phyloP scores from a whole-genome alignment of 2,329 filamentous ascomycete genomes.

The Talaromyces sp. region DNA sequence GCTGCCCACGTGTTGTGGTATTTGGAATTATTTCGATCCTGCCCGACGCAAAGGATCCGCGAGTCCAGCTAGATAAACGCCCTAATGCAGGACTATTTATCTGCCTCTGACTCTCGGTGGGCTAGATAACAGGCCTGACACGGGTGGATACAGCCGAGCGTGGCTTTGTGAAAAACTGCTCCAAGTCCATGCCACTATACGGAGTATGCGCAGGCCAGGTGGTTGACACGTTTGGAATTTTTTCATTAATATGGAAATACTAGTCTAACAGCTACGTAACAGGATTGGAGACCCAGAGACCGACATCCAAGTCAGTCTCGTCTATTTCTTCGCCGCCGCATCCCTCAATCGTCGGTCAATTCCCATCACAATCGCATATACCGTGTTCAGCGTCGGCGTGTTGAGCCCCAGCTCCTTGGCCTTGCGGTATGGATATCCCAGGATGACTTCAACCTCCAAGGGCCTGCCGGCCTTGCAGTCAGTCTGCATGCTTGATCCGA shows the following conservation, averaged over 20 bases:
- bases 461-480: constrained; percentile 37
- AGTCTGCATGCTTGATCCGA: constrained; percentile 43
- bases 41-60: no score
- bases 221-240: no score
- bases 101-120: not conserved
- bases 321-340: not conserved
- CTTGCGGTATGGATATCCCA: constrained; percentile 22
- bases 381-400: constrained; percentile 11
- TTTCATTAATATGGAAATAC: not conserved
- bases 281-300: not conserved
- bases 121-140: not conserved
- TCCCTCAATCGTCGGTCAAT: constrained; percentile 9
- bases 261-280: not conserved
- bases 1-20: not conserved
- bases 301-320: not conserved
- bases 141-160: not conserved
- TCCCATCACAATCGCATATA: constrained; percentile 11
- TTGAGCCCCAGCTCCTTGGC: constrained; percentile 11
- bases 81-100: not conserved
- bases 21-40: not conserved
- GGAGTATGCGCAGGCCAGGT: no score
- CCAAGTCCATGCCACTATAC: no score
- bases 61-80: not conserved
- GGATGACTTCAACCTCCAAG: constrained; percentile 45
- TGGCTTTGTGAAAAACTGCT: not conserved